A percentile compares a stretch with the other conserved stretches of the same genome.
Evolutionary conservation across 1,139 yeast genomes (phyloP).

Genomic region (Kodamaea fungicola): DNA sequence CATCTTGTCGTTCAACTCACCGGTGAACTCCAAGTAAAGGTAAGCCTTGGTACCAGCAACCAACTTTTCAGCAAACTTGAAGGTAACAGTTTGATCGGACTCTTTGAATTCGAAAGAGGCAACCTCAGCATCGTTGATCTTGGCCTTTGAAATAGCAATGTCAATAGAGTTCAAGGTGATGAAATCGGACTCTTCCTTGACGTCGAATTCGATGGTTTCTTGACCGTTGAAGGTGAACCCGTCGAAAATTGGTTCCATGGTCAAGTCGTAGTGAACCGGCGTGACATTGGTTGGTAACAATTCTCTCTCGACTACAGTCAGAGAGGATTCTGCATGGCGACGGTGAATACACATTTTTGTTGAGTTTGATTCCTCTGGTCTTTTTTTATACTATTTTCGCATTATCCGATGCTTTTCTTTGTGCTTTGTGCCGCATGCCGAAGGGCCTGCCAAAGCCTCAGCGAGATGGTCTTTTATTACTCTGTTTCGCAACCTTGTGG

Average conservation of each 20-base stretch:
- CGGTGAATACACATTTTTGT: conserved; percentile 9
- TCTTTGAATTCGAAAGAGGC: conserved; percentile 39
- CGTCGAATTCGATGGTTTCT: conserved; percentile 62
- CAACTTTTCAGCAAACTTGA: conserved; percentile 52
- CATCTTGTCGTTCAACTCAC: conserved; percentile 62
- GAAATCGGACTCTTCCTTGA: conserved; percentile 48
- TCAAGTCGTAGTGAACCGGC: conserved; percentile 68
- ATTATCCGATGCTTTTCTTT: neutral
- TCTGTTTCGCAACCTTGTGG: too few species aligned
- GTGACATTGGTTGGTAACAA: conserved; percentile 70
- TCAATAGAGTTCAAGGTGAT: conserved; percentile 64
- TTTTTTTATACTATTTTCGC: too few species aligned
- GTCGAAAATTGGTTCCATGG: conserved; percentile 69
- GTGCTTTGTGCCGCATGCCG: neutral
- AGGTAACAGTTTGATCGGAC: conserved; percentile 61
- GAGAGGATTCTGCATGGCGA: conserved; percentile 10
- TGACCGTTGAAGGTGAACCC: conserved; percentile 69
- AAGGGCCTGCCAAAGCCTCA: neutral
- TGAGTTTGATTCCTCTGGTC: too few species aligned
- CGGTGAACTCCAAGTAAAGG: conserved; percentile 59
- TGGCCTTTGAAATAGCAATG: conserved; percentile 55
- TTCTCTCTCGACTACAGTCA: conserved; percentile 45
- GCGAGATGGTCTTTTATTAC: neutral
- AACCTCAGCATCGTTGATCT: conserved; percentile 35
- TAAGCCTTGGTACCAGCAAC: conserved; percentile 38